These are phyloP conservation scores for Thelonectria discophora DNA, from an alignment of 2,329 filamentous ascomycete genomes.

Conservation along the genomic window DNA sequence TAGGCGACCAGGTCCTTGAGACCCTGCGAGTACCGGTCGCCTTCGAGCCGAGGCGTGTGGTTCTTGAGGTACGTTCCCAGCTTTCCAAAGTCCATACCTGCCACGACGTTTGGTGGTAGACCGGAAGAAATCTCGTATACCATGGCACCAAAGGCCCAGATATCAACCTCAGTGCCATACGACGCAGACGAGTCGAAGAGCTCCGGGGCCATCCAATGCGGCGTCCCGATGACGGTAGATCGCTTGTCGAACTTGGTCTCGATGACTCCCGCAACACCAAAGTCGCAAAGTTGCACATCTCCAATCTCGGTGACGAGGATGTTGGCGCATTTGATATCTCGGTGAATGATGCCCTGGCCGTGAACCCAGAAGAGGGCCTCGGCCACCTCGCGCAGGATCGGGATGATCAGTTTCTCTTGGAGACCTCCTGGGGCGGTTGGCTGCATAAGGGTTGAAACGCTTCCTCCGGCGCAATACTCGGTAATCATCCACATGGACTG, in stretches of 20 bases:
- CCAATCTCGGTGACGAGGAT: constrained; percentile 81
- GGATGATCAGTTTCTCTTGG: constrained; percentile 76
- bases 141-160: constrained; percentile 87
- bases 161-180: constrained; percentile 78
- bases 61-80: constrained; percentile 67
- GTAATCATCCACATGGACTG: constrained; percentile 89
- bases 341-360: constrained; percentile 73
- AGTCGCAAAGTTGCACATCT: constrained; percentile 82
- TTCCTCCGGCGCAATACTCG: constrained; percentile 86
- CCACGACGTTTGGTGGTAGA: constrained; percentile 72
- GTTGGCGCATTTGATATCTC: constrained; percentile 80
- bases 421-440: constrained; percentile 71
- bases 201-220: constrained; percentile 88
- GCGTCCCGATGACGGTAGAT: constrained; percentile 82
- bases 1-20: constrained; percentile 77
- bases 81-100: constrained; percentile 58
- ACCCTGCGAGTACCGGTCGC: constrained; percentile 73
- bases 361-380: constrained; percentile 75
- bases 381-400: constrained; percentile 72
- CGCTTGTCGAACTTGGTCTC: constrained; percentile 80
- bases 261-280: constrained; percentile 82
- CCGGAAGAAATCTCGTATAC: constrained; percentile 84
- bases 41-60: constrained; percentile 74
- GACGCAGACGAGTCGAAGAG: constrained; percentile 71
- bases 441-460: constrained; percentile 77